phyloP scores from a whole-genome alignment of 345 rosid species.

The Euclidium syriacum region DNA sequence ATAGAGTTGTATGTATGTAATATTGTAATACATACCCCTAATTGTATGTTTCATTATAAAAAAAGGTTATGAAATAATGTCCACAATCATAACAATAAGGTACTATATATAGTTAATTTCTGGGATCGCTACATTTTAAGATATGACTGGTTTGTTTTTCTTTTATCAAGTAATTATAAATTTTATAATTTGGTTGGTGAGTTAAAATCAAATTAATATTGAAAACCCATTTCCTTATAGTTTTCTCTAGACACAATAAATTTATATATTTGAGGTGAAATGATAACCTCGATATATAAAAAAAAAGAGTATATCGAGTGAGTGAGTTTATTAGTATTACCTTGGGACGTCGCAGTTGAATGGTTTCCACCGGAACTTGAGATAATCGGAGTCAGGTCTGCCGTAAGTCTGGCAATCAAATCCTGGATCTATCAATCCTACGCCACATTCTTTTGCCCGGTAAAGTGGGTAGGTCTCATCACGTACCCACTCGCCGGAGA shows the following conservation, averaged over 20 bases:
- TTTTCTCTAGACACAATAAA: neutral
- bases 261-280: neutral
- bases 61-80: neutral
- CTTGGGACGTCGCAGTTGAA: slow-evolving; percentile 80
- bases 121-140: slow-evolving; percentile 9
- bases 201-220: no score
- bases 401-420: slow-evolving; percentile 82
- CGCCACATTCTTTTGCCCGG: slow-evolving; percentile 41
- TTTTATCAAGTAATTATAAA: neutral
- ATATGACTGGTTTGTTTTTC: neutral
- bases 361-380: slow-evolving; percentile 86
- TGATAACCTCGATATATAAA: neutral
- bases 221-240: no score
- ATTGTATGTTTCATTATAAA: neutral
- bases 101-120: neutral
- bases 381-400: slow-evolving; percentile 83
- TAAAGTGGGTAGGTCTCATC: slow-evolving; percentile 75
- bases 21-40: no score
- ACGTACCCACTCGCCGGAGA: slow-evolving; percentile 63
- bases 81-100: neutral
- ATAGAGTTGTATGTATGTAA: no score
- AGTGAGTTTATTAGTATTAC: slow-evolving; percentile 34
- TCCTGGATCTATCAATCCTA: slow-evolving; percentile 65
- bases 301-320: neutral
- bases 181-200: neutral